Base-by-base conservation (phyloP, 2,329 filamentous ascomycete species). In the Dryadomyces quercivorus region DNA sequence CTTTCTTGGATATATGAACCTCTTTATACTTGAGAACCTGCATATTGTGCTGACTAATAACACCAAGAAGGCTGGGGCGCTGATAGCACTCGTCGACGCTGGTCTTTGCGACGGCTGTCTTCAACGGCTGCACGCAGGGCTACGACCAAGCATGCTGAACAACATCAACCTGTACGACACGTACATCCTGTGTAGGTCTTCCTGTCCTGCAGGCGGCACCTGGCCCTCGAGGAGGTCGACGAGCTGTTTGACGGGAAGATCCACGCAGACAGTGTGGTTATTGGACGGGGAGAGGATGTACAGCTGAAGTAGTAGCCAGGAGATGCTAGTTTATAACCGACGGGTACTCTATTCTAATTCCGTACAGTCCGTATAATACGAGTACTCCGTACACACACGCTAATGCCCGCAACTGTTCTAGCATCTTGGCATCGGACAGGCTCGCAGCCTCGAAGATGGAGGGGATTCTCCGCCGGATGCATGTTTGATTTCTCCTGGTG, bases 181-280 rank as follows among this genome's bases (percentile, higher is more conserved):
- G 3, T 53, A 53, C 22, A 45, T 53, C 6, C 13, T 43, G 21
- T 53, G 52, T 53, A 38, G 3, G 45, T 49, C 42, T 21, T 5
- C 7, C 36, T n/a, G n/a, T n/a, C n/a, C n/a, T n/a, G n/a, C n/a
- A n/a, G n/a, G 6, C 31, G 44, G 7, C 44, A 38, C 26, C 47
- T 46, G 18, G 38, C 26, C 4, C 40, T 54, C 3, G 48, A 55
- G 38, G 55, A 57, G 34, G 22, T 55, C 5, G 52, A 55, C 21
- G 50, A 38, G n/a, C 22, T 55, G 4, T 57, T 57, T 34, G 51
- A 55, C 43, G 53, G 55, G 45, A 34, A 57, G 40, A 52, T 50
- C 48, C 55, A 53, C 9, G 51, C 45, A 3, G 34, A 53, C 12
- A 34, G 12, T n/a, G 51, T 53, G 6, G 43, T 53, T 46, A 38